These are phyloP conservation scores for Centrapalus pauciflorus DNA, from an alignment of 129 eudicot species.

Conservation along the genomic window DNA sequence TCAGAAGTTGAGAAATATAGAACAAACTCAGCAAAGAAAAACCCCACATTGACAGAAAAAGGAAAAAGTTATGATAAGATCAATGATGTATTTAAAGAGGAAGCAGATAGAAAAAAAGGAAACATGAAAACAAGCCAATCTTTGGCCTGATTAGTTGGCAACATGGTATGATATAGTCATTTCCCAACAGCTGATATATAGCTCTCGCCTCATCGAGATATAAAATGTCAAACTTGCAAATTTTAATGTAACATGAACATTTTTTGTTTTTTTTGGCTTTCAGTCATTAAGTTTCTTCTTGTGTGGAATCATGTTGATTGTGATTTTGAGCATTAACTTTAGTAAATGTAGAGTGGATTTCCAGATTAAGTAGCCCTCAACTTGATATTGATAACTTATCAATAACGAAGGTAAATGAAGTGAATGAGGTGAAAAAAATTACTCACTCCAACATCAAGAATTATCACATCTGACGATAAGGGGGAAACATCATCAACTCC, in stretches of 20 bases:
- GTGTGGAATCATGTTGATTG: too few relatives aligned
- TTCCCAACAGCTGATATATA: too few relatives aligned
- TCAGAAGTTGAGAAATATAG: background rate
- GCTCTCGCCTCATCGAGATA: too few relatives aligned
- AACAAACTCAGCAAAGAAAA: background rate
- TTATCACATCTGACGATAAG: conserved; percentile 58
- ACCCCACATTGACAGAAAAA: background rate
- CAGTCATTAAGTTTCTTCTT: too few relatives aligned
- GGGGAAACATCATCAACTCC: conserved; percentile 44
- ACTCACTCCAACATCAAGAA: conserved; percentile 81
- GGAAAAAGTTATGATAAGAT: background rate
- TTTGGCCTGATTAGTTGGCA: background rate
- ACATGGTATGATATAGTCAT: too few relatives aligned
- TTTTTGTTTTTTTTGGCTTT: too few relatives aligned
- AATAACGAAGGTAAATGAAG: background rate
- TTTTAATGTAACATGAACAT: too few relatives aligned
- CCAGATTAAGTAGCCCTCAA: too few relatives aligned
- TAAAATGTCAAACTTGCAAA: too few relatives aligned
- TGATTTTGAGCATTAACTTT: too few relatives aligned
- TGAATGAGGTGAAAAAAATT: background rate
- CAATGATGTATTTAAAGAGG: conserved; percentile 6
- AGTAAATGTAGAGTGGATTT: too few relatives aligned
- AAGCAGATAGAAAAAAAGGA: background rate
- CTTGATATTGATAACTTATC: background rate
- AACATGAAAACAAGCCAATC: background rate